Evolutionary conservation across 1,139 yeast genomes (phyloP).

Genomic region (Diutina pseudorugosa): DNA sequence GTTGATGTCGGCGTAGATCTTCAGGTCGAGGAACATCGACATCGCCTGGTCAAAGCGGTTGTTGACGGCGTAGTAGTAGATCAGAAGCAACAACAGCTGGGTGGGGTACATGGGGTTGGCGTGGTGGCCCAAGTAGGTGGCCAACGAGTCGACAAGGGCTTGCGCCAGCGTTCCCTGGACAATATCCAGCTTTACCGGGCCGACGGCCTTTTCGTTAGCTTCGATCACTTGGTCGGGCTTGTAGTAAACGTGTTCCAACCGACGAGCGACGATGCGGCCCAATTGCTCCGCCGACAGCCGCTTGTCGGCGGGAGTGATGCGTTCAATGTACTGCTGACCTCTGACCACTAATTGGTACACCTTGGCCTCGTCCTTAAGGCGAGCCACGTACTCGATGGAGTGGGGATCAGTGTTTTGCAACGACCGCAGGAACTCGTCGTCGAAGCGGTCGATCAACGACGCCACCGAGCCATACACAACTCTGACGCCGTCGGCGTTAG

Average conservation of each 20-base stretch:
- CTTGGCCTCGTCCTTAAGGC: slow-evolving; percentile 77
- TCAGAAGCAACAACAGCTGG: slow-evolving; percentile 73
- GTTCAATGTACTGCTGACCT: slow-evolving; percentile 77
- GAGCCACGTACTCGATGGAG: slow-evolving; percentile 83
- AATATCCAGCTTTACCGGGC: slow-evolving; percentile 26
- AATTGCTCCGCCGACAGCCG: slow-evolving; percentile 43
- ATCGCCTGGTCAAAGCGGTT: slow-evolving; percentile 76
- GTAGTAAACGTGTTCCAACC: slow-evolving; percentile 89
- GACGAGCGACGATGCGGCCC: slow-evolving; percentile 68
- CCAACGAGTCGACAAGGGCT: slow-evolving; percentile 51
- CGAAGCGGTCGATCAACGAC: slow-evolving; percentile 83
- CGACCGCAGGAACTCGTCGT: slow-evolving; percentile 86
- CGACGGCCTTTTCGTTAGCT: slow-evolving; percentile 59
- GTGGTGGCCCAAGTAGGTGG: slow-evolving; percentile 55
- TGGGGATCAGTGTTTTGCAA: slow-evolving; percentile 89
- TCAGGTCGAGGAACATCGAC: slow-evolving; percentile 77
- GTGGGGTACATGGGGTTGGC: slow-evolving; percentile 60
- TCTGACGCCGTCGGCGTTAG: slow-evolving; percentile 54
- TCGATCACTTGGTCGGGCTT: slow-evolving; percentile 71
- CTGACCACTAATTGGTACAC: slow-evolving; percentile 71
- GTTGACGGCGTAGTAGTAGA: slow-evolving; percentile 86
- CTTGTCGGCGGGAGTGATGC: slow-evolving; percentile 22
- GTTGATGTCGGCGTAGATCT: slow-evolving; percentile 72
- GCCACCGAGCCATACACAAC: slow-evolving; percentile 76
- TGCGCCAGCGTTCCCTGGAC: slow-evolving; percentile 12